phyloP scores from a whole-genome alignment of 202 grass and related monocot genomes.

The Bolboschoenoplectus hybrid region DNA sequence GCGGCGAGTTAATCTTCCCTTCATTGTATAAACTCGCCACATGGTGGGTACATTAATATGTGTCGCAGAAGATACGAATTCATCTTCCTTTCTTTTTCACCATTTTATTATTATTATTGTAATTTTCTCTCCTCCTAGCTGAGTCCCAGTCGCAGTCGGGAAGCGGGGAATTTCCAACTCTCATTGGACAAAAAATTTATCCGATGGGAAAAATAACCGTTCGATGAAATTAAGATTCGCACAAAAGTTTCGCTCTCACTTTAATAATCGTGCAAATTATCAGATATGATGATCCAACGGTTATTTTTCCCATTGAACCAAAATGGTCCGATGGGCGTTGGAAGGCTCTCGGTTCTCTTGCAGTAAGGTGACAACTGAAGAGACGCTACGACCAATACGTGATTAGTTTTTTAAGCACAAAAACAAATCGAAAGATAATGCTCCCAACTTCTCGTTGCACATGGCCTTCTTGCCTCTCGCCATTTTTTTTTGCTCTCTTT shows the following conservation, averaged over 20 bases:
- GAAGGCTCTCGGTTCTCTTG: no score
- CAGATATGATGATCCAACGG: no score
- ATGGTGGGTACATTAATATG: not conserved
- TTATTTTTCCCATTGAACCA: no score
- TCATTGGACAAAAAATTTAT: no score
- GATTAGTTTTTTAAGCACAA: slow-evolving; percentile 14
- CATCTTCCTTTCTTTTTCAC: not conserved
- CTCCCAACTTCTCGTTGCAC: slow-evolving; percentile 42
- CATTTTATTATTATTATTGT: not conserved
- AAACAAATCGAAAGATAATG: slow-evolving; percentile 29
- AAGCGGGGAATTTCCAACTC: no score
- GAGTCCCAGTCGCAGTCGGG: not conserved
- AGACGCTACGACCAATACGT: slow-evolving; percentile 2
- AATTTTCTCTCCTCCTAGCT: not conserved
- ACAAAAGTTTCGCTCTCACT: no score
- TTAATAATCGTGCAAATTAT: no score
- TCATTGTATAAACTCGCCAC: not conserved
- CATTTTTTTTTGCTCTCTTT: slow-evolving; percentile 18
- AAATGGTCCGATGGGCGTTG: no score
- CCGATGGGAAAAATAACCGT: no score
- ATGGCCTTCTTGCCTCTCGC: slow-evolving; percentile 36
- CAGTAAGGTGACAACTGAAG: not conserved
- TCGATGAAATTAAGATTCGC: no score
- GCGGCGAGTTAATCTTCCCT: not conserved
- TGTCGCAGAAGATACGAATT: not conserved